These are phyloP conservation scores for Hypomontagnella submonticulosa DNA, from an alignment of 495 filamentous ascomycete genomes.

Conservation along the genomic window DNA sequence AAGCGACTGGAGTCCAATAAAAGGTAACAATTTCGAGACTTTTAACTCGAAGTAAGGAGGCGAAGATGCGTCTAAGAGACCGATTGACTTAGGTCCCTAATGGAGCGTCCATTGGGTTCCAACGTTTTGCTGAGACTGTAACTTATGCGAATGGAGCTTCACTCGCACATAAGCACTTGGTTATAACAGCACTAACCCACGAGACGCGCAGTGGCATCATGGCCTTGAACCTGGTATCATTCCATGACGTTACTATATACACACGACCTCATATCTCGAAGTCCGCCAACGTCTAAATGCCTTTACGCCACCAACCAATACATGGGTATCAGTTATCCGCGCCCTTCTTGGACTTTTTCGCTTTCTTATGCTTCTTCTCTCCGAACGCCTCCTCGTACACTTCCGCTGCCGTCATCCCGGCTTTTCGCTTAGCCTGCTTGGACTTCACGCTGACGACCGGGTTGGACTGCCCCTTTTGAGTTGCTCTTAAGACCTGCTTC, in stretches of 20 bases:
- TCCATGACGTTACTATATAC: constrained; percentile 27
- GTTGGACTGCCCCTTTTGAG: constrained; percentile 67
- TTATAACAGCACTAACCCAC: no score
- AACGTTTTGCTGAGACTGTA: no score
- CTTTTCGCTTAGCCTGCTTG: constrained; percentile 81
- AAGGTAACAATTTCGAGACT: no score
- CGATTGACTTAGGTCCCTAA: no score
- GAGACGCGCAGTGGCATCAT: no score
- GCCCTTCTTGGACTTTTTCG: constrained; percentile 54
- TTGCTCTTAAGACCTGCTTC: constrained; percentile 71
- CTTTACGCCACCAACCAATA: constrained; percentile 1
- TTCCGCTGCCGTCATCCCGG: constrained; percentile 70
- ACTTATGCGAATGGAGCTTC: no score
- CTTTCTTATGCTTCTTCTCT: constrained; percentile 67
- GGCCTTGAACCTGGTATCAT: constrained; percentile 30
- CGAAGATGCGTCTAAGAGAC: no score
- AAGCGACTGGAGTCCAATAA: no score
- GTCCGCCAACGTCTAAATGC: constrained; percentile 5
- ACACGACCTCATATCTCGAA: constrained; percentile 6
- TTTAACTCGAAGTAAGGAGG: no score
- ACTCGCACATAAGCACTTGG: no score
- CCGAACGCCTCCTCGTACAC: constrained; percentile 69
- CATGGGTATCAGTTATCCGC: constrained; percentile 2
- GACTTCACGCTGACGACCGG: constrained; percentile 86
- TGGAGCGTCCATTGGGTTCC: no score